Base-by-base conservation (phyloP, 2,329 filamentous ascomycete genomes). In the Botrytis sinoallii region DNA sequence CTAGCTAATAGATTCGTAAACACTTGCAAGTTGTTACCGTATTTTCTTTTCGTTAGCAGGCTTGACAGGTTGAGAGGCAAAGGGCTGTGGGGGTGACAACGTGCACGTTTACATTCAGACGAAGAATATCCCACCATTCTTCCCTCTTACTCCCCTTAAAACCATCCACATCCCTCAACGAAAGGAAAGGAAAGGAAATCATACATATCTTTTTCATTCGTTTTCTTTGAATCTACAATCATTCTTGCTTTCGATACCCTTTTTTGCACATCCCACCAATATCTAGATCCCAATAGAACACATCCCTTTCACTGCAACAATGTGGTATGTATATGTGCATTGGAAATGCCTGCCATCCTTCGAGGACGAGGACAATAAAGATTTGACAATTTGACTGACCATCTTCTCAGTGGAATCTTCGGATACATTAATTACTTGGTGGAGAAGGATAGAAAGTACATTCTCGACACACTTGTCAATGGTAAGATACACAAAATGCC, bases 381-480 rank as follows among this genome's bases (percentile, higher is more conserved):
- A 74, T 32, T 64, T 38, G n/a, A 14, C 40, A 35, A 40, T 65
- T 38, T 66, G 59, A 60, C 64, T 72, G 40, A 68, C 70, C 29
- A 16, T 46, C 10, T 70, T 35, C 44, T 75, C 77, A 95, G 93
- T 91, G 93, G 93, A 84, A 97, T 96, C 85, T 97, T 98, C 87
- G 95, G 95, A 81, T 98, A 98, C 89, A 93, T 98, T 72, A 98
- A 98, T 88, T 98, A 98, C 86, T 88, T 98, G 84, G 94, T 98
- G 83, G 96, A 98, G 89, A 98, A 97, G 90, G 95, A 98, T 87
- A 91, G 96, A 84, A 95, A 93, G 85, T 97, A 92, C 86, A 97
- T 98, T 84, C 89, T 98, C 82, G 91, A 98, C 83, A 98, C 95
- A 76, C 89, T 99, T 79, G 92, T 98, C 84, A 98, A 98, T 87